A percentile compares a stretch with the other conserved stretches of the same genome.
Conservation (phyloP, 164 flowering plant species). For the Protea cynaroides region DNA sequence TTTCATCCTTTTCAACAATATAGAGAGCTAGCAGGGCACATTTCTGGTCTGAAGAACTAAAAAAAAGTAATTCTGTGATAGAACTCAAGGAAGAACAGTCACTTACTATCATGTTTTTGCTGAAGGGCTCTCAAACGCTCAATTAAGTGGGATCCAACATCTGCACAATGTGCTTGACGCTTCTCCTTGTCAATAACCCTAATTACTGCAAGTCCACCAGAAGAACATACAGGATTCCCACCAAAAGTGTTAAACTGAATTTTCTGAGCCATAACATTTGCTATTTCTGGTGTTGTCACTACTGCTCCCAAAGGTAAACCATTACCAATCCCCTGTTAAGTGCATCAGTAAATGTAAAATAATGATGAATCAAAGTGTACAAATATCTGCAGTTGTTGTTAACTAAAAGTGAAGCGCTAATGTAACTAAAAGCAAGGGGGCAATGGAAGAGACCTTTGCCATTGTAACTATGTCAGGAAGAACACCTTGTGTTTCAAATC, state of each 20-base stretch:
- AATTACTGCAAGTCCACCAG: slow-evolving; percentile 94
- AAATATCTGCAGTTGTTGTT: too few species aligned
- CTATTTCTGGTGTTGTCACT: slow-evolving; percentile 96
- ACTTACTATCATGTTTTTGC: slow-evolving; percentile 71
- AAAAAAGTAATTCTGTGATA: too few species aligned
- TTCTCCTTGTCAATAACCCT: slow-evolving; percentile 82
- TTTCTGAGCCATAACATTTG: slow-evolving; percentile 76
- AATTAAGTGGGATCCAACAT: slow-evolving; percentile 80
- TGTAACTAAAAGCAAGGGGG: slow-evolving; percentile 1
- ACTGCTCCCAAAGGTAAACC: slow-evolving; percentile 97
- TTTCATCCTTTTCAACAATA: too few species aligned
- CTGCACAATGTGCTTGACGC: slow-evolving; percentile 84
- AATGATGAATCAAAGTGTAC: neutral
- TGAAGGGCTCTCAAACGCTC: slow-evolving; percentile 66
- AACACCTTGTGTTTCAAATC: slow-evolving; percentile 93
- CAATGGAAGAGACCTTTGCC: slow-evolving; percentile 73
- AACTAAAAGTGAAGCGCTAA: too few species aligned
- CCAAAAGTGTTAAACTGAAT: slow-evolving; percentile 96
- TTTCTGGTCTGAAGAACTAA: too few species aligned
- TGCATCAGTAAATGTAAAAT: slow-evolving; percentile 9
- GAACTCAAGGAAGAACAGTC: too few species aligned
- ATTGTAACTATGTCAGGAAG: slow-evolving; percentile 95
- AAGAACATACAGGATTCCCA: slow-evolving; percentile 96
- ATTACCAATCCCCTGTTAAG: slow-evolving; percentile 90
- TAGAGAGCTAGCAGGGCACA: too few species aligned